phyloP scores from a whole-genome alignment of 2,329 filamentous ascomycete species.

The Fusarium neocosmosporiellum region DNA sequence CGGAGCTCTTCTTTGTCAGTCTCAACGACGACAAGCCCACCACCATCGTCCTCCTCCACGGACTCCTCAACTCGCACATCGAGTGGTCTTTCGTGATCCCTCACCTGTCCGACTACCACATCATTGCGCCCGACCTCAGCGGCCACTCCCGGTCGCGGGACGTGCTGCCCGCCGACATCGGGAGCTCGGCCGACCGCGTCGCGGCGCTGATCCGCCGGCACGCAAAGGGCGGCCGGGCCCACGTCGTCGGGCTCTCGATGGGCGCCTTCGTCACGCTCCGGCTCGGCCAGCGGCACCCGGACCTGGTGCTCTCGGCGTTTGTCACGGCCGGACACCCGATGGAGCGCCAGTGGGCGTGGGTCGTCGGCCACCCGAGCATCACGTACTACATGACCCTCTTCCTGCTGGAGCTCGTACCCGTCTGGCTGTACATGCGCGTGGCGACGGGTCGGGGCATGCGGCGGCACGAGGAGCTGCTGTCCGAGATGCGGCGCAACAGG shows the following conservation, averaged over 20 bases:
- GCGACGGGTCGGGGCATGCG: constrained; percentile 42
- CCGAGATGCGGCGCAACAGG: constrained; percentile 49
- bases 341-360: constrained; percentile 37
- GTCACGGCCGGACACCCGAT: constrained; percentile 49
- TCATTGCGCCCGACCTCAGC: constrained; percentile 54
- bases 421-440: constrained; percentile 43
- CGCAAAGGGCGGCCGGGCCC: constrained; percentile 51
- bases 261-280: constrained; percentile 51
- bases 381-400: constrained; percentile 41
- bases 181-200: constrained; percentile 46
- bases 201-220: constrained; percentile 50
- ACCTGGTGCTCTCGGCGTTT: constrained; percentile 50
- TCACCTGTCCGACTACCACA: constrained; percentile 51
- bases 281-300: constrained; percentile 48
- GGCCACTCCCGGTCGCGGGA: constrained; percentile 51
- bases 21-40: constrained; percentile 44
- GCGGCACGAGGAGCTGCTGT: constrained; percentile 46
- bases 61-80: constrained; percentile 47
- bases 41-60: constrained; percentile 49
- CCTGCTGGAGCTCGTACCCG: constrained; percentile 44
- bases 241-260: constrained; percentile 55
- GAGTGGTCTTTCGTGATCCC: constrained; percentile 50
- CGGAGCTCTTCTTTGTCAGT: constrained; percentile 43
- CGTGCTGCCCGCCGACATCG: constrained; percentile 47
- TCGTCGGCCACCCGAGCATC: constrained; percentile 45